Conservation (phyloP, 805 yeast genomes). For the Maudiozyma bulderi region DNA sequence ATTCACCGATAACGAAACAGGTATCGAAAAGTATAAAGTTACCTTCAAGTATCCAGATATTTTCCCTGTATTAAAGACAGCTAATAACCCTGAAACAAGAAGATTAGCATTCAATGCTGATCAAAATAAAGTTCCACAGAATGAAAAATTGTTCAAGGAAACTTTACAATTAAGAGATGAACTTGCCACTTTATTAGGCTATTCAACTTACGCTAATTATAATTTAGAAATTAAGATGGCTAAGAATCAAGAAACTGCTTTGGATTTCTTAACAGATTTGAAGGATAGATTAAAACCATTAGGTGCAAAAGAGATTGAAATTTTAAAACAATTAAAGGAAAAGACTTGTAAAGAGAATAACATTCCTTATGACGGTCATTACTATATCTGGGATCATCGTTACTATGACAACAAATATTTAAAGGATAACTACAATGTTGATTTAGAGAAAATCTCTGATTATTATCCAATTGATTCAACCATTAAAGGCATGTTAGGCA, state of each 20-base stretch:
- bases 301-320: constrained; percentile 45
- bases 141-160: constrained; percentile 49
- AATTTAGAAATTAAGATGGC: constrained; percentile 77
- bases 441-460: constrained; percentile 60
- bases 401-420: constrained; percentile 57
- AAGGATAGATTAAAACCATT: constrained; percentile 47
- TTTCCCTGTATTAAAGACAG: constrained; percentile 68
- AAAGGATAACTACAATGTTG: constrained; percentile 62
- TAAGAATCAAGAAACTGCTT: constrained; percentile 50
- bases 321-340: constrained; percentile 43
- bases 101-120: constrained; percentile 55
- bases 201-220: constrained; percentile 57
- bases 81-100: constrained; percentile 55
- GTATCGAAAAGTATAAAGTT: constrained; percentile 43
- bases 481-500: constrained; percentile 54
- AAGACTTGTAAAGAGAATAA: constrained; percentile 40
- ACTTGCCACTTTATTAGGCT: constrained; percentile 57
- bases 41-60: constrained; percentile 77
- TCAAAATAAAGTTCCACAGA: constrained; percentile 57
- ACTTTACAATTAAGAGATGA: constrained; percentile 55
- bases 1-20: constrained; percentile 31
- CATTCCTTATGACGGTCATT: constrained; percentile 32
- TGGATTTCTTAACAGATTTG: constrained; percentile 53
- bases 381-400: constrained; percentile 66
- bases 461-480: constrained; percentile 69